Base-by-base conservation (phyloP, 257 asterid genomes). In the Capsicum chinense region DNA sequence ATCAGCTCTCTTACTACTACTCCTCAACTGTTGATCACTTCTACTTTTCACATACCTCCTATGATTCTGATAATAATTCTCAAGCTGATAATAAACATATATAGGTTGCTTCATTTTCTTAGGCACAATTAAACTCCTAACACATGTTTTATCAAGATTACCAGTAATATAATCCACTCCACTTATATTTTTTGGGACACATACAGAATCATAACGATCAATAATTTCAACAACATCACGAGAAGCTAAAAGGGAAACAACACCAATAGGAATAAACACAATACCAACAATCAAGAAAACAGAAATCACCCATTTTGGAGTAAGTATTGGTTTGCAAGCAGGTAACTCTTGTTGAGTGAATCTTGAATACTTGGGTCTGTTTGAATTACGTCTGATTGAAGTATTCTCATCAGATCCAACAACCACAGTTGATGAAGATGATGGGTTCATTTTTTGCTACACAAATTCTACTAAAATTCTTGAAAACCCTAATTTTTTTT, bases 331-430 rank as follows among this genome's bases (percentile, higher is more conserved):
- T 84, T 97, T 97, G 95, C 98, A 97, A 8, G 99, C 99, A 4
- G 98, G 99, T 85, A 97, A 95, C 86, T 95, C 99, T 88, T 97
- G 99, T 76, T 97, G 99, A 3, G 99, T 93, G 87, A 97, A 97
- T 92, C 97, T 95, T 83, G 99, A 97, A 93, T 95, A 95, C 89
- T 95, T 94, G 44, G 99, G 98, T 50, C 99, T 86, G 94, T 92
- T 94, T 83, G 99, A 95, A 86, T 90, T 92, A 81, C 98, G 90
- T 87, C 95, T 88, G 48, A 93, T 86, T 13, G 91, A 88, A 15
- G 91, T 50, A 12, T 94, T 83, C 85, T 94, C 98, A 87, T 91
- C 94, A 86, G 98, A 93, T 78, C 82, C 82, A 26, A n/a, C 1
- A 33, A 11, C 64, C 86, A 97, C 98, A 83, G 95, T 90, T 82